phyloP scores from a whole-genome alignment of 1,284 basidiomycete genomes.

The Cutaneotrichosporon sp. region DNA sequence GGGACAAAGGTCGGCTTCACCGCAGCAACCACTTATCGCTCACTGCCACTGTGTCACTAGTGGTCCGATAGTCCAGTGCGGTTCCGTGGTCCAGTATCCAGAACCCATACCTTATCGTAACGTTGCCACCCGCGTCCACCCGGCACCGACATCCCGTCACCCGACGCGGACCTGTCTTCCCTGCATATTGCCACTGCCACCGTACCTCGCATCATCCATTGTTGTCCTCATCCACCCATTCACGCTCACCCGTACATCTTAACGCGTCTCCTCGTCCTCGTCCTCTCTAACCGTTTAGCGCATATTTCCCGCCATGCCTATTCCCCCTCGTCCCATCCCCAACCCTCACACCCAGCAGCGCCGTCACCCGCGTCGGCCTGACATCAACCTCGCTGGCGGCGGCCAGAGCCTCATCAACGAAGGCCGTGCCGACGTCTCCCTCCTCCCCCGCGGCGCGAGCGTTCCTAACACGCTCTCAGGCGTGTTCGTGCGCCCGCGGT shows the following conservation, averaged over 20 bases:
- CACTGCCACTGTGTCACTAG: background rate
- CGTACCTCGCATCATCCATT: background rate
- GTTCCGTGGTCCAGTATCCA: background rate
- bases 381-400: conserved; percentile 28
- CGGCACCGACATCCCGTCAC: background rate
- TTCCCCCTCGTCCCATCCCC: conserved; percentile 43
- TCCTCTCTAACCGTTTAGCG: background rate
- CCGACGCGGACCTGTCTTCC: background rate
- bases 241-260: background rate
- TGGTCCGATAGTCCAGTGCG: background rate
- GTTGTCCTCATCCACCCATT: background rate
- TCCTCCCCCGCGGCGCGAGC: conserved; percentile 22
- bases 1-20: background rate
- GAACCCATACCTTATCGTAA: conserved; percentile 5
- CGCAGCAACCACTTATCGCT: background rate
- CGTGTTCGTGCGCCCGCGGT: conserved; percentile 11
- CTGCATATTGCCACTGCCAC: background rate
- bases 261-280: background rate
- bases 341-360: conserved; percentile 19
- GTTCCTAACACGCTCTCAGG: conserved; percentile 18
- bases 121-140: conserved; percentile 12
- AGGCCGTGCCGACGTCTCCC: conserved; percentile 40
- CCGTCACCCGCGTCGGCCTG: conserved; percentile 11
- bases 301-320: conserved; percentile 29
- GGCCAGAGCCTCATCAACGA: conserved; percentile 27